Evolutionary conservation across 371 early-diverging fungal genomes (phyloP).

Genomic region (Chytridiales sp.): DNA sequence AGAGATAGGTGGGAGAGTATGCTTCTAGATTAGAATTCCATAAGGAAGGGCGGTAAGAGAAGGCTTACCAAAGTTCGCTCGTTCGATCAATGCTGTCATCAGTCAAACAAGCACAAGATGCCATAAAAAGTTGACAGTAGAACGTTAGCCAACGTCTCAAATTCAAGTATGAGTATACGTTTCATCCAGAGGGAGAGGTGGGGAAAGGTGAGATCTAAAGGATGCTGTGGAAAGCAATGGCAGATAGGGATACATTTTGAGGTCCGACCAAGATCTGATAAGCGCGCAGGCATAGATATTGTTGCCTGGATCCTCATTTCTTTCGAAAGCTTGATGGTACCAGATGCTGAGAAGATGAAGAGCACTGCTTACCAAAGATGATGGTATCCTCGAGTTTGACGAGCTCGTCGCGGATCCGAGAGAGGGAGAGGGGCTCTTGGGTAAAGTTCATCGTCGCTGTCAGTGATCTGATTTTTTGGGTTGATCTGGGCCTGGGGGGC

Average conservation of each 20-base stretch:
- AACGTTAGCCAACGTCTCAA: not conserved
- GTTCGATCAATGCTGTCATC: slow-evolving; percentile 78
- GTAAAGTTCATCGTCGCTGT: slow-evolving; percentile 21
- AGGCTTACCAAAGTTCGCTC: slow-evolving; percentile 77
- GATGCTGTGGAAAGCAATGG: no score
- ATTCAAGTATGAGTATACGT: no score
- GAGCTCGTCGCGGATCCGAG: slow-evolving; percentile 40
- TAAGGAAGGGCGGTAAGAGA: not conserved
- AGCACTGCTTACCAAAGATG: slow-evolving; percentile 74
- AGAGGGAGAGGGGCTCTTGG: slow-evolving; percentile 30
- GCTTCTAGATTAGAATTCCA: not conserved
- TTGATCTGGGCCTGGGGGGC: no score
- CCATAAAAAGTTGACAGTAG: not conserved
- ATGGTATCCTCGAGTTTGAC: slow-evolving; percentile 86
- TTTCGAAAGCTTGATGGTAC: no score
- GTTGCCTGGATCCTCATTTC: no score
- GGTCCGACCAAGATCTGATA: no score
- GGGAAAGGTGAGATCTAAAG: no score
- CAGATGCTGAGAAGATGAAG: no score
- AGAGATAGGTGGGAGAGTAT: not conserved
- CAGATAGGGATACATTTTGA: no score
- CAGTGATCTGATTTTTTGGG: no score
- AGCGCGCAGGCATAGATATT: no score
- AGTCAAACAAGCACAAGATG: not conserved
- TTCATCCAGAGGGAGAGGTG: no score